Base-by-base conservation (phyloP, 441 rosid species). In the Pelargonium australe region DNA sequence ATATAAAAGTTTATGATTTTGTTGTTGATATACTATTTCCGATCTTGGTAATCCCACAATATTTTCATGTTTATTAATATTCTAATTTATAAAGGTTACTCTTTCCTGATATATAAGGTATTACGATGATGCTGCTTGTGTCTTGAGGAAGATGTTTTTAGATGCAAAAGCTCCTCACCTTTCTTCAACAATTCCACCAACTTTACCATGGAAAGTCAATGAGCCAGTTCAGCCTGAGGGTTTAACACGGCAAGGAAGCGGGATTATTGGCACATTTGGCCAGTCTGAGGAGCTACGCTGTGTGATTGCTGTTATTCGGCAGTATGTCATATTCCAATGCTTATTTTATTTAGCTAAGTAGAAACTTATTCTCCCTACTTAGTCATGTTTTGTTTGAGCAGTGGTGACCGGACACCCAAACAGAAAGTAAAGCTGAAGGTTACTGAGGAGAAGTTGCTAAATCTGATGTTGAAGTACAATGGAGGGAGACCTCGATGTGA, bases 161-260 rank as follows among this genome's bases (percentile, higher is more conserved):
- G 99, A 96, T 75, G 99, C 98, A 51, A 96, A 89, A 84, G 99
- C 99, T 73, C 99, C 99, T 73, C 99, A 96, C 76, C 94, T 91
- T 68, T 93, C 99, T 63, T 85, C 99, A 31, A 84, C 82, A 62
- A 86, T 96, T 83, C 97, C 98, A 34, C 98, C 98, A 51, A 81
- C 74, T 64, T 85, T 96, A 75, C 99, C 98, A 16, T 96, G 98
- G 99, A 96, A 93, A 79, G 81, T 84, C 70, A 91, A 89, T 74
- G 96, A 93, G 82, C 84, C 86, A 70, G 85, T 85, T 70, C 95
- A 86, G 77, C 83, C 92, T 65, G 98, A 96, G 76, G 98, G 97
- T 72, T 84, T 89, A 73, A 93, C 96, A 72, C 97, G 96, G 64
- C 98, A 96, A 57, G 99, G 99, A 78, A 96, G 98, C 83, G 99